Conservation (phyloP, 306 rosid genomes). For the Sophora flavescens region DNA sequence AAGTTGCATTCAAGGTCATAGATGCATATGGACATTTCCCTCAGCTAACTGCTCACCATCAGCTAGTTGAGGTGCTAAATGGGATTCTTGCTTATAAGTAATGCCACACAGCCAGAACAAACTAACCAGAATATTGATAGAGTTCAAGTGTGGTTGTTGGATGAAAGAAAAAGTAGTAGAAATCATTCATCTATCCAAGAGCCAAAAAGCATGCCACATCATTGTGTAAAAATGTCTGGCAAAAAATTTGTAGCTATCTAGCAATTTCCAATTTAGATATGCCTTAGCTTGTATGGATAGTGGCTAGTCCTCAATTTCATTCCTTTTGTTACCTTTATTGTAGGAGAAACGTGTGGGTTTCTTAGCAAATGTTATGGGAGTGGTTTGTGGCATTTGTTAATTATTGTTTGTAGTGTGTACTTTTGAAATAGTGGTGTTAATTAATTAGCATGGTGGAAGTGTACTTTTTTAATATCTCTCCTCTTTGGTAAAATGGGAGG, state of each 20-base stretch:
- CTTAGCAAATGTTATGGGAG: conserved; percentile 14
- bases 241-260: neutral
- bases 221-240: neutral
- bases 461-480: neutral
- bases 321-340: conserved; percentile 35
- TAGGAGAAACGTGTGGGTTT: conserved; percentile 27
- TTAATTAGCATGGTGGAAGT: neutral
- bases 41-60: conserved; percentile 73
- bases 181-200: neutral
- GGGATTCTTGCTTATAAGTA: conserved; percentile 50
- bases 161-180: no score
- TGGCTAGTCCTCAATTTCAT: conserved; percentile 15
- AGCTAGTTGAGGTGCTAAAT: conserved; percentile 70
- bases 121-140: neutral
- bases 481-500: neutral
- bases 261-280: neutral
- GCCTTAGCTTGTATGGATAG: neutral
- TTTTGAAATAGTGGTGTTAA: conserved; percentile 24
- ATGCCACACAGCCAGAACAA: neutral
- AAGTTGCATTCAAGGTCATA: conserved; percentile 63
- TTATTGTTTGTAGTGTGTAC: conserved; percentile 40
- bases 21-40: conserved; percentile 77
- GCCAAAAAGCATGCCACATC: neutral
- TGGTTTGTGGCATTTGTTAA: conserved; percentile 15
- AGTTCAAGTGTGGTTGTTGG: neutral